Evolutionary conservation across 1,284 basidiomycete species (phyloP).

Genomic region (Mycosarcoma maydis): DNA sequence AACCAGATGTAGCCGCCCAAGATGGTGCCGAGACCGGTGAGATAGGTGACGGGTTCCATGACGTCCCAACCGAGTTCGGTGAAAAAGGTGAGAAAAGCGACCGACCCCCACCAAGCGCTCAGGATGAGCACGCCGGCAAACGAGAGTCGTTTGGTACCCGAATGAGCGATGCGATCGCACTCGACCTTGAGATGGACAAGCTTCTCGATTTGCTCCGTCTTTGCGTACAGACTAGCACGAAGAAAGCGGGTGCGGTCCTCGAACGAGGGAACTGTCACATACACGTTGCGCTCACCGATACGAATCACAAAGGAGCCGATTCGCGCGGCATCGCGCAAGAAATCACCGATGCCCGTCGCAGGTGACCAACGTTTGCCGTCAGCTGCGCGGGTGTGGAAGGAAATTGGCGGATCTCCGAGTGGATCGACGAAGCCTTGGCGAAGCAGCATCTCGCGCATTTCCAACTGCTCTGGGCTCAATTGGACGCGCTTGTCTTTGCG

Average conservation of each 20-base stretch:
- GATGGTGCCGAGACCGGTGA: constrained; percentile 55
- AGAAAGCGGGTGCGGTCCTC: constrained; percentile 58
- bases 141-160: constrained; percentile 50
- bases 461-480: constrained; percentile 29
- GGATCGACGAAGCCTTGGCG: constrained; percentile 47
- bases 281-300: constrained; percentile 50
- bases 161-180: constrained; percentile 55
- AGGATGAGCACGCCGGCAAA: constrained; percentile 52
- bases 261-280: constrained; percentile 55
- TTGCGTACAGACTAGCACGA: constrained; percentile 45
- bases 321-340: constrained; percentile 55
- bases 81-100: constrained; percentile 55
- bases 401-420: constrained; percentile 54
- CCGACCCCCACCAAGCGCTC: constrained; percentile 53
- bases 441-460: constrained; percentile 40
- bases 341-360: constrained; percentile 59
- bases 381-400: constrained; percentile 53
- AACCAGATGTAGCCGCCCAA: constrained; percentile 60
- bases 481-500: constrained; percentile 38
- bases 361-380: constrained; percentile 60
- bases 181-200: constrained; percentile 54
- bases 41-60: constrained; percentile 56
- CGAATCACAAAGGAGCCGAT: constrained; percentile 56
- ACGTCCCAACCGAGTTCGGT: constrained; percentile 55
- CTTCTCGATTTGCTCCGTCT: constrained; percentile 53